These are phyloP conservation scores for Vigna mungo DNA, from an alignment of 306 rosid species.

Conservation along the genomic window DNA sequence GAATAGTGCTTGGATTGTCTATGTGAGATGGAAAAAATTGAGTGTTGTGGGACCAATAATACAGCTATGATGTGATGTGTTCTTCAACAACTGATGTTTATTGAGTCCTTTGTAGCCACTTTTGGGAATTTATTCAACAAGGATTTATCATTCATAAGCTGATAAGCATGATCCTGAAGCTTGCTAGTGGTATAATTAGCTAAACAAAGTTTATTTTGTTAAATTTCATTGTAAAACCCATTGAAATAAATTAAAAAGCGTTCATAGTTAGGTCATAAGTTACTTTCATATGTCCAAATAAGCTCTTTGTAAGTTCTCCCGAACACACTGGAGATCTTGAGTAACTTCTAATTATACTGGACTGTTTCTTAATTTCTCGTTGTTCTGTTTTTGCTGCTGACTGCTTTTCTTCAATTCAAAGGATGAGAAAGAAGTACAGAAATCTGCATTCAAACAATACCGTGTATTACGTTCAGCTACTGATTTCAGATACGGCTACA, in stretches of 20 bases:
- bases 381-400: conserved; percentile 35
- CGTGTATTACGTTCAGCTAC: conserved; percentile 72
- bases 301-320: neutral
- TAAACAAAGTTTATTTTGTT: neutral
- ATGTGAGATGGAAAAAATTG: neutral
- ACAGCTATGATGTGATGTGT: neutral
- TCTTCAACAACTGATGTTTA: neutral
- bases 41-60: neutral
- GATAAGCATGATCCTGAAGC: neutral
- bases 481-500: conserved; percentile 97
- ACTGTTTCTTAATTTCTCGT: conserved; percentile 9
- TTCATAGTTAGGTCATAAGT: neutral
- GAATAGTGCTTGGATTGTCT: neutral
- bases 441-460: conserved; percentile 85
- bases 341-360: neutral
- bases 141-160: neutral
- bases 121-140: neutral
- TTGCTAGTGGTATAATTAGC: neutral
- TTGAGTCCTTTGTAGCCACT: neutral
- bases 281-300: neutral
- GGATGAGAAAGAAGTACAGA: conserved; percentile 97
- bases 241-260: neutral
- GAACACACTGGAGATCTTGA: neutral
- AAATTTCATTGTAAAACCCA: neutral
- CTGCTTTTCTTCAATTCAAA: conserved; percentile 46